Base-by-base conservation (phyloP, 2,329 filamentous ascomycete species). In the Aspergillus aculeatinus region DNA sequence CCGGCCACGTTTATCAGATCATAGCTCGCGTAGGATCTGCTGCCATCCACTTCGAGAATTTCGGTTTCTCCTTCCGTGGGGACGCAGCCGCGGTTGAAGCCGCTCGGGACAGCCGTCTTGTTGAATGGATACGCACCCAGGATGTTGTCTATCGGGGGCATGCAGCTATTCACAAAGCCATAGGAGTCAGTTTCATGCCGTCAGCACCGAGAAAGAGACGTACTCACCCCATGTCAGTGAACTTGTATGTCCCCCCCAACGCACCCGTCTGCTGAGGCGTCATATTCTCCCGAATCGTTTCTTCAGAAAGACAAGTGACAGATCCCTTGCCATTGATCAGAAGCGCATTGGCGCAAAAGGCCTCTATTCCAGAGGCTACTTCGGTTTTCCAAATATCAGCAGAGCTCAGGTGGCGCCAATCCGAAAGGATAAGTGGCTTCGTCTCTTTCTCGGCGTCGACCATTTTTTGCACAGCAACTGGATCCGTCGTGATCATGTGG, bases 251-350 rank as follows among this genome's bases (percentile, higher is more conserved):
- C 62, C 62, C 27, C 33, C 10, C 70, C 72, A 0, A 74, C 73
- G 57, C 70, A 76, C 5, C 75, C 63, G 21, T 74, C 70, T 21
- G 21, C 21, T 21, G 21, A 21, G 21, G 21, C 21, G 21, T 21
- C 21, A 21, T 21, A 21, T 21, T 21, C 21, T 21, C 21, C 1
- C 21, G 21, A 6, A 85, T 73, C 33, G 81, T 72, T 4, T 76
- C 74, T 16, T 72, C 69, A 0, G 76, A 66, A 42, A 82, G 72
- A 66, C 85, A 87, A 35, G 79, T 69, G 0, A 84, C 80, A 0
- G 77, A 76, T 5, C 85, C 85, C 66, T 85, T 83, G 44, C 85
- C 85, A 58, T 88, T 87, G 55, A 88, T 74, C 2, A 87, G 71
- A 11, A 88, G 74, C 0, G 84, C 81, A 64, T 87, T 85, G 65